These are phyloP conservation scores for Candida namnaoensis DNA, from an alignment of 805 yeast genomes.

Conservation along the genomic window DNA sequence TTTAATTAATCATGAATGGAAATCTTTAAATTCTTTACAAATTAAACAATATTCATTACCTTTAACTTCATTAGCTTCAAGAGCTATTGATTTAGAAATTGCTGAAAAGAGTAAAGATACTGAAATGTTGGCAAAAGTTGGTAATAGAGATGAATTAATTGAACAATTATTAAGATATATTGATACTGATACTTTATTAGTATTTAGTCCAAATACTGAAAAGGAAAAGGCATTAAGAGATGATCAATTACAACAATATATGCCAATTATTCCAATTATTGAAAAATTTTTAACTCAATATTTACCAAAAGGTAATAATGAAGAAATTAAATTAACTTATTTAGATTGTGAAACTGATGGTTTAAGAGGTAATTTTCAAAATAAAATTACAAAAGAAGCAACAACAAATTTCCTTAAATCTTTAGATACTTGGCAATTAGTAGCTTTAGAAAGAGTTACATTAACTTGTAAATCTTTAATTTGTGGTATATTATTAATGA, in stretches of 20 bases:
- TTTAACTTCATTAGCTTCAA: constrained; percentile 75
- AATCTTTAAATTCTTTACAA: constrained; percentile 51
- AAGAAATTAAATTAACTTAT: constrained; percentile 31
- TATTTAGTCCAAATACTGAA: constrained; percentile 73
- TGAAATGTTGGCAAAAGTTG: constrained; percentile 51
- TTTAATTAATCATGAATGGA: constrained; percentile 84
- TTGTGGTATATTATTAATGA: constrained; percentile 63
- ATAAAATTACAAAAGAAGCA: constrained; percentile 45
- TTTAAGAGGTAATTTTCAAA: constrained; percentile 72
- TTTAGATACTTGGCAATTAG: constrained; percentile 68
- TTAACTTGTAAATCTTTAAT: constrained; percentile 80
- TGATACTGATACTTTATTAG: constrained; percentile 90
- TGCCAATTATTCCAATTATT: constrained; percentile 64
- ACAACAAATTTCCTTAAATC: constrained; percentile 57
- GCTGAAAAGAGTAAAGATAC: constrained; percentile 30
- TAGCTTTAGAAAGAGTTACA: constrained; percentile 86
- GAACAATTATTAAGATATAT: constrained; percentile 65
- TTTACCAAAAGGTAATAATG: constrained; percentile 3
- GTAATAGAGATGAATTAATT: constrained; percentile 46
- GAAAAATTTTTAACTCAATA: constrained; percentile 46
- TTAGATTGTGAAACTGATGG: constrained; percentile 82
- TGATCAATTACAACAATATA: constrained; percentile 71
- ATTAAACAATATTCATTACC: constrained; percentile 79
- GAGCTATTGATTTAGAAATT: constrained; percentile 69
- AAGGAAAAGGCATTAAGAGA: constrained; percentile 75